phyloP scores from a whole-genome alignment of 176 grass and related monocot species.

The Ensete ventricosum region DNA sequence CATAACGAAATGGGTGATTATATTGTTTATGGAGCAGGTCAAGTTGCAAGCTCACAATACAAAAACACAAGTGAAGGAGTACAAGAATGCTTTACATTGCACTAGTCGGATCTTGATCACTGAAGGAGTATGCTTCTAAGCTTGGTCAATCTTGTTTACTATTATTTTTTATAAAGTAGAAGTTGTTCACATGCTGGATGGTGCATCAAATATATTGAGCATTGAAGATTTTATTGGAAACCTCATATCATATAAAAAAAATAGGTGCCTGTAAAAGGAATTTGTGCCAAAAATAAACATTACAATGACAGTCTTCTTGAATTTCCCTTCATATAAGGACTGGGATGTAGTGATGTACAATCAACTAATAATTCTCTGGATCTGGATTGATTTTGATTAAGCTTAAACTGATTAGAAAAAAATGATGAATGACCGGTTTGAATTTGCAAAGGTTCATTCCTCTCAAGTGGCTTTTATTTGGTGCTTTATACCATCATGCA shows the following conservation, averaged over 20 bases:
- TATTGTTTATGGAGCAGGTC: conserved; percentile 37
- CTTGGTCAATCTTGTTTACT: conserved; percentile 13
- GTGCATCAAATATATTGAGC: background rate
- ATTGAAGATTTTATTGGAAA: too few species aligned
- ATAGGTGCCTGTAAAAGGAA: background rate
- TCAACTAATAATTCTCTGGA: background rate
- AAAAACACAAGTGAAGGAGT: conserved; percentile 54
- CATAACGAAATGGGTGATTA: background rate
- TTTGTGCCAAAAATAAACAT: too few species aligned
- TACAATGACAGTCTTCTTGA: too few species aligned
- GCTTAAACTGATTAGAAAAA: background rate
- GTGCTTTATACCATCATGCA: too few species aligned
- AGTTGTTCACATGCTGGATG: background rate
- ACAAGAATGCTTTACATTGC: conserved; percentile 83
- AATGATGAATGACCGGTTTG: background rate
- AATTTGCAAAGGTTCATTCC: too few species aligned
- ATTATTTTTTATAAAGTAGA: background rate
- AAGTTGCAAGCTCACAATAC: conserved; percentile 98
- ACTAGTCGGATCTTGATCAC: conserved; percentile 65
- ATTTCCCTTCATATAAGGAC: too few species aligned
- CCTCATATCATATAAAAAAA: background rate
- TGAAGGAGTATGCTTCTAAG: conserved; percentile 70
- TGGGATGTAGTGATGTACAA: background rate
- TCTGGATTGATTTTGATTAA: background rate
- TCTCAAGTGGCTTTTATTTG: too few species aligned